A percentile compares a stretch with the other conserved stretches of the same genome.
phyloP scores from a whole-genome alignment of 2,329 filamentous ascomycete species.

The Ascochyta viciae-villosae region DNA sequence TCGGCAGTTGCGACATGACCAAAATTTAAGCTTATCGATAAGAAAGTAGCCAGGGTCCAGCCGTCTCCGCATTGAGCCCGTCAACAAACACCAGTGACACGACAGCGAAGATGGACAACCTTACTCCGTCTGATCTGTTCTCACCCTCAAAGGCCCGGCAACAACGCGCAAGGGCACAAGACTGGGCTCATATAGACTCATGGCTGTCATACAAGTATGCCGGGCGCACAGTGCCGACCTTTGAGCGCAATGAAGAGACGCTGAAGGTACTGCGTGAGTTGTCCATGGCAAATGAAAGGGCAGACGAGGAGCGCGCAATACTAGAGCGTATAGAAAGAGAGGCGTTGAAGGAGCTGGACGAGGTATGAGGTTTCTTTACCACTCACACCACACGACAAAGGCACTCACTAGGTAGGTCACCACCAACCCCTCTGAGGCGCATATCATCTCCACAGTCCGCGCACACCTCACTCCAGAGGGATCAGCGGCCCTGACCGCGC shows the following conservation, averaged over 20 bases:
- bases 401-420: conserved; percentile 29
- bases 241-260: conserved; percentile 88
- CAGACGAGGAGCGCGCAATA: conserved; percentile 72
- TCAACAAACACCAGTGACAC: conserved; percentile 13
- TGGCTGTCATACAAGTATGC: conserved; percentile 78
- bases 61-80: conserved; percentile 7
- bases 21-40: conserved; percentile 47
- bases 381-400: conserved; percentile 13
- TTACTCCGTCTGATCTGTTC: conserved; percentile 57
- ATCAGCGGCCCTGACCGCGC: conserved; percentile 41
- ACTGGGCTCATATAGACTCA: conserved; percentile 86
- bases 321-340: conserved; percentile 66
- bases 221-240: conserved; percentile 69
- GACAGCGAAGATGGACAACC: conserved; percentile 37
- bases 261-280: conserved; percentile 76
- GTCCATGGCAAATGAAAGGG: conserved; percentile 76
- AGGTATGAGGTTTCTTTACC: conserved; percentile 31
- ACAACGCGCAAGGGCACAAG: conserved; percentile 81
- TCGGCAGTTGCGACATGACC: conserved; percentile 33
- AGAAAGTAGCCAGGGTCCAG: conserved; percentile 12
- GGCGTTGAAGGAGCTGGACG: conserved; percentile 62
- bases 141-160: conserved; percentile 72
- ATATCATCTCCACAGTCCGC: conserved; percentile 34
- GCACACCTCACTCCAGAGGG: conserved; percentile 38
- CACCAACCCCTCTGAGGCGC: conserved; percentile 28